phyloP scores from a whole-genome alignment of 139 green algal genomes.

The Coelastrella sp. region DNA sequence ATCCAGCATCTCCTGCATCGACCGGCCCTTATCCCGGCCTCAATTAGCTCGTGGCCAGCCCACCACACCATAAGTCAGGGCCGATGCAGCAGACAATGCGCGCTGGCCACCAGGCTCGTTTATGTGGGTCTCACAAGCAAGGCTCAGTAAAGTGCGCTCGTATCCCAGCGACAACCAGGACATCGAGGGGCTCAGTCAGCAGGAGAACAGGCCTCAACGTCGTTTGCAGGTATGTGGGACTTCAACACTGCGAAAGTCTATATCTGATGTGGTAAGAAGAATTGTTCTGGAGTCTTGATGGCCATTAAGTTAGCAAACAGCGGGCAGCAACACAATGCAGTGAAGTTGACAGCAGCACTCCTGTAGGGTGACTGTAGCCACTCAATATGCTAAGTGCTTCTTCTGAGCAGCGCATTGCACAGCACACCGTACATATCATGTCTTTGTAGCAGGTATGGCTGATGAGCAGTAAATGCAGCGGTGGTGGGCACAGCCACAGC shows the following conservation, averaged over 20 bases:
- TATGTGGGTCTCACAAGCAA: not conserved
- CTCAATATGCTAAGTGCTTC: no score
- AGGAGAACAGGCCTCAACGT: conserved; percentile 6
- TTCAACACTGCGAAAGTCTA: not conserved
- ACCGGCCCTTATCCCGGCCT: not conserved
- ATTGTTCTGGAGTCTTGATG: no score
- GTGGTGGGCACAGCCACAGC: no score
- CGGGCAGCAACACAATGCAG: no score
- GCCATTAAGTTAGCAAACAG: no score
- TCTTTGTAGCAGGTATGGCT: no score
- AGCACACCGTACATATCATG: not conserved
- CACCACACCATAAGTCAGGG: conserved; percentile 3
- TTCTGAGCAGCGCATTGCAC: not conserved
- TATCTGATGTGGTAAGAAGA: no score
- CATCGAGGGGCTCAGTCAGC: not conserved
- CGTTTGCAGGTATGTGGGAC: conserved; percentile 4
- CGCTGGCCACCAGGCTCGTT: not conserved
- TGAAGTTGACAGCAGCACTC: no score
- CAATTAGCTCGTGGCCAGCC: not conserved
- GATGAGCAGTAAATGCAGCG: no score
- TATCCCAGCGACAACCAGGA: not conserved
- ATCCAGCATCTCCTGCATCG: not conserved
- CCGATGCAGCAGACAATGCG: not conserved
- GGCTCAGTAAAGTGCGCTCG: not conserved
- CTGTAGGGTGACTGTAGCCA: no score